Base-by-base conservation (phyloP, 495 filamentous ascomycete species). In the Mycothermus thermophilus region DNA sequence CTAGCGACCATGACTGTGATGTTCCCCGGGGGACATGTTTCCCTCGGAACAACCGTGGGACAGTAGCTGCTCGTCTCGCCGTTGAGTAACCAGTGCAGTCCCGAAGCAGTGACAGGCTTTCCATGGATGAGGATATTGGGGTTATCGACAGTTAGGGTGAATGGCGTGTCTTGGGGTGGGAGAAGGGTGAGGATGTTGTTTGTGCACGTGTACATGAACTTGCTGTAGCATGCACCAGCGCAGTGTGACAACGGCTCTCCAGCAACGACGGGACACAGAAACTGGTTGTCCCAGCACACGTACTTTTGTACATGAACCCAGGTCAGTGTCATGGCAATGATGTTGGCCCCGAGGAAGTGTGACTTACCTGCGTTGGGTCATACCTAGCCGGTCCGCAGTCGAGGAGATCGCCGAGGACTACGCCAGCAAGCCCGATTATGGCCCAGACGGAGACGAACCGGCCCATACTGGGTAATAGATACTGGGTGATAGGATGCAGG, bases 101-200 rank as follows among this genome's bases (percentile, higher is more conserved):
- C 42, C 15, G 47, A n/a, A 23, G 52, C 38, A 5, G 56, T 36
- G 55, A 63, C 19, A 45, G 55, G 43, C 58, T 62, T 42, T 54
- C 57, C 46, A 49, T 60, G 24, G 65, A 72, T 38, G 27, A 54
- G 59, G 18, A 46, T 58, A 15, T 62, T 61, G 20, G 55, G 59
- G 31, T 64, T 55, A 29, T 53, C 55, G 9, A 54, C 60, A 16
- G 41, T 54, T 12, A 61, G 50, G 5, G 35, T 51, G 37, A 64
- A 66, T 14, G 53, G 42, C 45, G 62, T 40, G 50, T 59, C 24
- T 43, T 42, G 16, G 16, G 43, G 26, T 49, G 64, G 36, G 41
- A 63, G 33, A 37, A 56, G 37, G 37, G 51, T 21, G 34, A 52
- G 24, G 31, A 37, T 51, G 41, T 37, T 53, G 50, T 35, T 41